phyloP scores from a whole-genome alignment of 2,329 filamentous ascomycete species.

The Botryotinia globosa region DNA sequence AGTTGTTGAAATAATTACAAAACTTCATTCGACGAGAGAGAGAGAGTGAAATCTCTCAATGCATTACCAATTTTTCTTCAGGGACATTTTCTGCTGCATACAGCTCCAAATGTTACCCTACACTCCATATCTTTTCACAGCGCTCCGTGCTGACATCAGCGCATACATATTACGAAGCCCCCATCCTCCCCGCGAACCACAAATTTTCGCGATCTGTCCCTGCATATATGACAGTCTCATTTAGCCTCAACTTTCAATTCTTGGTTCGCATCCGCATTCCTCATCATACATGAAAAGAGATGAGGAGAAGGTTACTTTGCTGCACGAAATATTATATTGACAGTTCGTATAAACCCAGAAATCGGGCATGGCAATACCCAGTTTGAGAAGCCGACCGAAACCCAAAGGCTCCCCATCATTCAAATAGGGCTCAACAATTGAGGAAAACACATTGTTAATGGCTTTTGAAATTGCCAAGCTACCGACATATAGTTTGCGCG shows the following conservation, averaged over 20 bases:
- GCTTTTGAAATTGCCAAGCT: not conserved
- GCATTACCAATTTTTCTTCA: not conserved
- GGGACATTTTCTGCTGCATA: constrained; percentile 2
- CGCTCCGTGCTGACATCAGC: constrained; percentile 9
- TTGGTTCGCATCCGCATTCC: constrained; percentile 2
- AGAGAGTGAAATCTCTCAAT: not conserved
- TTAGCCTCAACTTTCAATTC: not conserved
- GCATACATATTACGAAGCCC: not conserved
- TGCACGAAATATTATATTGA: not conserved
- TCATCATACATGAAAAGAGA: not conserved
- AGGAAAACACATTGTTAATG: not conserved
- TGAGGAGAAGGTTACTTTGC: constrained; percentile 13
- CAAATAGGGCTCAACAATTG: not conserved
- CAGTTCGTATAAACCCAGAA: not conserved
- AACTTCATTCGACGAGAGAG: not conserved
- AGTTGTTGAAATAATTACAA: not conserved
- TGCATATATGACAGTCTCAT: constrained; percentile 2
- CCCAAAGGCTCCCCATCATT: not conserved
- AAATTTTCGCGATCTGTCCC: constrained; percentile 5
- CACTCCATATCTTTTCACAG: not conserved
- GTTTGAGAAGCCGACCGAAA: not conserved
- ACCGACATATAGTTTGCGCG: not conserved
- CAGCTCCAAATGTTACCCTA: not conserved
- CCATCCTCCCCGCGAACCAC: not conserved
- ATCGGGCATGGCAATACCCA: not conserved